phyloP scores from a whole-genome alignment of 2,329 filamentous ascomycete genomes.

The Escovopsis sp. region DNA sequence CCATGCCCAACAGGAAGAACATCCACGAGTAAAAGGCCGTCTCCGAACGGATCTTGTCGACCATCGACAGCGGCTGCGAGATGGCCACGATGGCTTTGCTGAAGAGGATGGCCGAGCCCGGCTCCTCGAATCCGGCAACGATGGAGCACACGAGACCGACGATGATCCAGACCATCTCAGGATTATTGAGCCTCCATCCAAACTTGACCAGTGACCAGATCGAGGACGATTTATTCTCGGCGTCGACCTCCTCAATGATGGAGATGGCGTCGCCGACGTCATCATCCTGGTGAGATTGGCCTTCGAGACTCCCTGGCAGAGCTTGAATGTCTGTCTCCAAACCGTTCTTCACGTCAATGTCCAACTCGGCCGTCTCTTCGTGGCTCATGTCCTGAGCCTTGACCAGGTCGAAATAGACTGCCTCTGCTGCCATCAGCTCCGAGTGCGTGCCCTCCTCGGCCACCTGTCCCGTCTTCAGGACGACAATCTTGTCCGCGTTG shows the following conservation, averaged over 20 bases:
- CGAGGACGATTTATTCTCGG: background rate
- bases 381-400: background rate
- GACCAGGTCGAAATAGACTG: background rate
- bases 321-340: too few species aligned
- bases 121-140: background rate
- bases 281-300: too few species aligned
- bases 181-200: background rate
- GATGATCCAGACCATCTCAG: background rate
- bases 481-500: conserved; percentile 88
- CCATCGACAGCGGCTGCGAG: background rate
- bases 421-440: conserved; percentile 43
- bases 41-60: conserved; percentile 4
- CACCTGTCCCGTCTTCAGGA: conserved; percentile 74
- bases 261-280: too few species aligned
- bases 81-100: background rate
- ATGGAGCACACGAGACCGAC: background rate
- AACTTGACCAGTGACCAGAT: background rate
- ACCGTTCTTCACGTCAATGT: too few species aligned
- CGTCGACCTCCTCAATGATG: background rate
- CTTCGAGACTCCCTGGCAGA: too few species aligned
- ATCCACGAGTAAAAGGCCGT: conserved; percentile 32
- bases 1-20: conserved; percentile 30
- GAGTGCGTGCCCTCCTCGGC: conserved; percentile 86
- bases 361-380: too few species aligned
- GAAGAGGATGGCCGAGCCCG: background rate